A percentile compares a stretch with the other conserved stretches of the same genome.
phyloP scores from a whole-genome alignment of 306 rosid genomes.

The Gastrolobium villosum region DNA sequence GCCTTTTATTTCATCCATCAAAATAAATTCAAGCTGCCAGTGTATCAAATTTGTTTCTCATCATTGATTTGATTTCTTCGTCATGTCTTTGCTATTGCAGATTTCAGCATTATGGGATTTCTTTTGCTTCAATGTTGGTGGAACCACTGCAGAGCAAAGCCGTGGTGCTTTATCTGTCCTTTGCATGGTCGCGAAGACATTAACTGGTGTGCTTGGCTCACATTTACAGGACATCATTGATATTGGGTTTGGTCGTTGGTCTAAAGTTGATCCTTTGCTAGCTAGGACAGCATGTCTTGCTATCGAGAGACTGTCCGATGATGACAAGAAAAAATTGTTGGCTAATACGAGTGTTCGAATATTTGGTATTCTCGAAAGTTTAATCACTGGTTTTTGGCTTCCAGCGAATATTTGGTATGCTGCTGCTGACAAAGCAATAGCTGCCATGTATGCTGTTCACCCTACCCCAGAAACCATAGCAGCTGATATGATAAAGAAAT shows the following conservation, averaged over 20 bases:
- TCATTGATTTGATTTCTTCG: constrained; percentile 38
- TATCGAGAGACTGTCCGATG: constrained; percentile 83
- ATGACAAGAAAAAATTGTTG: constrained; percentile 80
- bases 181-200: constrained; percentile 93
- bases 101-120: constrained; percentile 92
- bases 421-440: constrained; percentile 92
- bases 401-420: constrained; percentile 90
- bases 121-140: constrained; percentile 91
- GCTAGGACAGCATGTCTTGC: constrained; percentile 94
- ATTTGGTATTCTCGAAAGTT: constrained; percentile 79
- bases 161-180: constrained; percentile 89
- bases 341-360: constrained; percentile 68
- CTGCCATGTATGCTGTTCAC: constrained; percentile 82
- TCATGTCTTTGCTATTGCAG: constrained; percentile 56
- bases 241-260: constrained; percentile 98
- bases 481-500: constrained; percentile 71
- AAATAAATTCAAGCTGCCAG: constrained; percentile 29
- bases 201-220: constrained; percentile 75
- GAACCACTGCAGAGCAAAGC: constrained; percentile 94
- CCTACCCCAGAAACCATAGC: constrained; percentile 90
- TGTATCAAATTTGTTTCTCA: constrained; percentile 23
- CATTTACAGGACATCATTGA: constrained; percentile 92
- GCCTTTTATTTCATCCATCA: constrained; percentile 29
- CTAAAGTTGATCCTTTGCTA: constrained; percentile 92
- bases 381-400: constrained; percentile 82